phyloP scores from a whole-genome alignment of 2,329 filamentous ascomycete genomes.

The Phialophora tarda region DNA sequence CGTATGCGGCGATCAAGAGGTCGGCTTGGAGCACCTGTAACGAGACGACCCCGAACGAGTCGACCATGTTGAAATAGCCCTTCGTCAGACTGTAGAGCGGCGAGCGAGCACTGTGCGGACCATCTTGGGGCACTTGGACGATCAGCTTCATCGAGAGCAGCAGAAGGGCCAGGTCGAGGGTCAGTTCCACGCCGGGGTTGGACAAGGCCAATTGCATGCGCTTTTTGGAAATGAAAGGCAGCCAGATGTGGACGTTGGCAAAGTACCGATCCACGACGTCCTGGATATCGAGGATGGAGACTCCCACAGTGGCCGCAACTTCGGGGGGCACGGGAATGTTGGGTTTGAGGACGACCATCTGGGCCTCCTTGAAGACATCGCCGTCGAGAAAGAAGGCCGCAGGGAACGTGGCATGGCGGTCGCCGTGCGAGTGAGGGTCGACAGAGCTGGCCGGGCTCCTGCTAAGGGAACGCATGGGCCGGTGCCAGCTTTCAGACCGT shows the following conservation, averaged over 20 bases:
- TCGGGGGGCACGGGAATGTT: constrained; percentile 29
- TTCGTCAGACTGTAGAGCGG: constrained; percentile 42
- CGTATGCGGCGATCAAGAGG: constrained; percentile 45
- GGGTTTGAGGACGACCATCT: constrained; percentile 28
- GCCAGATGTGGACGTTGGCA: constrained; percentile 39
- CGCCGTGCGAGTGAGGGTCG: constrained; percentile 5
- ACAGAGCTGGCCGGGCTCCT: constrained; percentile 17
- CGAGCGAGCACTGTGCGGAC: constrained; percentile 24
- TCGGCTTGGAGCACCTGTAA: constrained; percentile 42
- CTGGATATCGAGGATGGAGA: constrained; percentile 36
- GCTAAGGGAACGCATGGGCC: constrained; percentile 30
- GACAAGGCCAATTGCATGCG: constrained; percentile 34
- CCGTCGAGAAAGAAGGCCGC: constrained; percentile 39
- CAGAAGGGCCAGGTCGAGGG: constrained; percentile 41
- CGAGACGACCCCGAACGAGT: constrained; percentile 41
- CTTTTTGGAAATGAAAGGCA: constrained; percentile 40
- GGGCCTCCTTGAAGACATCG: constrained; percentile 32
- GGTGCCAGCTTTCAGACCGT: constrained; percentile 28
- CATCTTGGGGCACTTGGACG: constrained; percentile 30
- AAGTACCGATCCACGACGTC: constrained; percentile 38
- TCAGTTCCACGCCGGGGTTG: constrained; percentile 37
- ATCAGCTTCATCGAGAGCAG: constrained; percentile 43
- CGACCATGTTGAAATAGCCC: constrained; percentile 40
- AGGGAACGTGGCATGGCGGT: constrained; percentile 30
- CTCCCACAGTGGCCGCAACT: constrained; percentile 34